phyloP scores from a whole-genome alignment of 2,329 filamentous ascomycete species.

The Aspergillus clavatus region DNA sequence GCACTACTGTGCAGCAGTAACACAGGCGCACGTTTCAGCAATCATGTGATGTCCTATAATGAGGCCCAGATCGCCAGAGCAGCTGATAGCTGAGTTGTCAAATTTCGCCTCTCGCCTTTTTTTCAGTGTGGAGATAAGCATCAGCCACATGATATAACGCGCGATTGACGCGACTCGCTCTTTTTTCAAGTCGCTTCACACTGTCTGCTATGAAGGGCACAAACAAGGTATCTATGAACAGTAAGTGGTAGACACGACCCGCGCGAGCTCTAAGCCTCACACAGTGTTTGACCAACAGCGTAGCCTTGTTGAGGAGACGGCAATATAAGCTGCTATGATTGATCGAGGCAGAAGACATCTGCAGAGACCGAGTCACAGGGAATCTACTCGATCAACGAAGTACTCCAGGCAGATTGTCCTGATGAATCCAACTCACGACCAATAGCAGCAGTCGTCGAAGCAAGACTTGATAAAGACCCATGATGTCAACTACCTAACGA shows the following conservation, averaged over 20 bases:
- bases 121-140: constrained; percentile 2
- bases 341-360: neutral
- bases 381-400: too few species aligned
- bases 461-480: neutral
- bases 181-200: too few species aligned
- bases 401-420: neutral
- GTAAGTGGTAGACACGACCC: neutral
- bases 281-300: neutral
- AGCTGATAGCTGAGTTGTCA: constrained; percentile 14
- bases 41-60: constrained; percentile 27
- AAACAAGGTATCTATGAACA: neutral
- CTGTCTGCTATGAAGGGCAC: neutral
- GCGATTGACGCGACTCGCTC: too few species aligned
- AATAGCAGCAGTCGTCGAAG: too few species aligned
- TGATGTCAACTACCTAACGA: neutral
- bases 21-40: constrained; percentile 24
- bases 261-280: neutral
- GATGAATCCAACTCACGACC: neutral
- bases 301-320: neutral
- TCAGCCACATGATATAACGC: constrained; percentile 2
- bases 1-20: constrained; percentile 6
- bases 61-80: constrained; percentile 5
- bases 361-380: neutral
- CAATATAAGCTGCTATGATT: neutral
- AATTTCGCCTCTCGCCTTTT: constrained; percentile 2